Base-by-base conservation (phyloP, 2,329 filamentous ascomycete genomes). In the Samsoniella hepiali region DNA sequence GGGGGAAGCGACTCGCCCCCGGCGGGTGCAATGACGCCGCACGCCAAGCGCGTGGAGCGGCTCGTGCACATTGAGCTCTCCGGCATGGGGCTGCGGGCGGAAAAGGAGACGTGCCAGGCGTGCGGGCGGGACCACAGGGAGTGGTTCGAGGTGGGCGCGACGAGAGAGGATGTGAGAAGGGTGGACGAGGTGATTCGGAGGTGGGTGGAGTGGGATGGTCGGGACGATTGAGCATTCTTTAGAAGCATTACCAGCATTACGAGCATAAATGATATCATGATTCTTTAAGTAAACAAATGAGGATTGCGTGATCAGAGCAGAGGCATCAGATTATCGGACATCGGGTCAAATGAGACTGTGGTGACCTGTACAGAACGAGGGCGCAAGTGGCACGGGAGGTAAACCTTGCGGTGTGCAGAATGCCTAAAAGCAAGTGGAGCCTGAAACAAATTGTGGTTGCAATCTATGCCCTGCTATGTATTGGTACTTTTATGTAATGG, bases 91-190 rank as follows among this genome's bases (percentile, higher is more conserved):
- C 67, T 87, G 65, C 77, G 85, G 65, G 75, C 78, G 62, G 76
- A 87, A 74, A 75, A 77, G 54, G 79, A 76, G 22, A 84, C 84
- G 59, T 99, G 95, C 71, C 81, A 81, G 5, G 84, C 87, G 1
- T 99, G 95, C 72, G 93, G 93, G 2, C 88, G 88, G 71, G 88
- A 92, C 69, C 95, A 99, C 75, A 82, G 89, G 59, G 95, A 99
- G 78, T 99, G 94, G 94, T 99, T 99, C 73, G 91, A 96, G 77
- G 88, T 97, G 1, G 87, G 91, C 66, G 91, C 91, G 0, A 88
- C 81, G 29, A 84, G 88, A 67, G 82, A 88, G 34, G 91, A 88
- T 0, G 82, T 98, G 3, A 85, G 82, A 65, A 82, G 84, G 78
- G 80, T 86, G 79, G 79, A 86, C 67, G 81, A 90, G 67, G 86